Conservation (phyloP, 176 grass and related monocot genomes). For the Coix lacrymajobi region DNA sequence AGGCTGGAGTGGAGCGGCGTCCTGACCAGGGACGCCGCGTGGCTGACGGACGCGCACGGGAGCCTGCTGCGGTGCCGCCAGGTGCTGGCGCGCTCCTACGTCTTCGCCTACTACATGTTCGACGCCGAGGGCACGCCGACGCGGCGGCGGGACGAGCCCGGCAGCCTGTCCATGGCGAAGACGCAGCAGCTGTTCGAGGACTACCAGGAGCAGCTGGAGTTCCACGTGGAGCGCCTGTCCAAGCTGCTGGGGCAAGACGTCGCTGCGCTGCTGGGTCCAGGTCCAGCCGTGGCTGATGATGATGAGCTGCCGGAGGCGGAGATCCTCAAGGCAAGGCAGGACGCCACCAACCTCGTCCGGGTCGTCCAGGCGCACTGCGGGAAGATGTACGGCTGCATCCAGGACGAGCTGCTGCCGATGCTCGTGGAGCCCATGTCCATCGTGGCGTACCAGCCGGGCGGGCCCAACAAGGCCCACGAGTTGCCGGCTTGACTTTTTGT, state of each 20-base stretch:
- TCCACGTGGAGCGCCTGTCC: slow-evolving; percentile 28
- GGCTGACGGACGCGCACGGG: slow-evolving; percentile 12
- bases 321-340: background rate
- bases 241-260: too few relatives aligned
- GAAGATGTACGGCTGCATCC: slow-evolving; percentile 1
- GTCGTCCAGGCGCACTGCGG: background rate
- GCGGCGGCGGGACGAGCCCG: background rate
- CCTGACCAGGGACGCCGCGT: background rate
- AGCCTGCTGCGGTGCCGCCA: slow-evolving; percentile 27
- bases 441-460: slow-evolving; percentile 17
- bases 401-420: slow-evolving; percentile 34
- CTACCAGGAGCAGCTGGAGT: slow-evolving; percentile 37
- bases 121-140: slow-evolving; percentile 6
- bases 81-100: slow-evolving; percentile 37
- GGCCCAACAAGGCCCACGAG: slow-evolving; percentile 33
- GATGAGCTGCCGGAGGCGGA: background rate
- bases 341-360: background rate
- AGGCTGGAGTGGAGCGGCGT: background rate
- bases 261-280: too few relatives aligned
- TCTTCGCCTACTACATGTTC: slow-evolving; percentile 61
- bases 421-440: slow-evolving; percentile 31
- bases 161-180: background rate
- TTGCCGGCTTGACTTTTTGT: background rate
- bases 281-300: too few relatives aligned
- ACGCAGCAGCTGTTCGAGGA: slow-evolving; percentile 46